phyloP scores from a whole-genome alignment of 176 grass and related monocot species.

The Phragmites australis region DNA sequence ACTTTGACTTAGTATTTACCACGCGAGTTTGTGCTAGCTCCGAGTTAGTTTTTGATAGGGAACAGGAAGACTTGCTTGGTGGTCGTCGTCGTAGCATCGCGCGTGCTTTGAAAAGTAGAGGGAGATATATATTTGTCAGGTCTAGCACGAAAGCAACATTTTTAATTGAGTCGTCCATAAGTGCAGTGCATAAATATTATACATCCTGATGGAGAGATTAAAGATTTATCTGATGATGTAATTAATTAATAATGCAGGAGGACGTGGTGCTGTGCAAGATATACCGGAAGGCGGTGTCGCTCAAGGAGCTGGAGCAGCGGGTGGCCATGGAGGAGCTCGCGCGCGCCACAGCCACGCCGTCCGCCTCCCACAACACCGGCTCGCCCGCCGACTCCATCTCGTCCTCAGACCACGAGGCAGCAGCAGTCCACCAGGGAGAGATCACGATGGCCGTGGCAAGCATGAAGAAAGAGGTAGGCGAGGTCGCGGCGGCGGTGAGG shows the following conservation, averaged over 20 bases:
- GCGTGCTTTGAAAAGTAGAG: conserved; percentile 24
- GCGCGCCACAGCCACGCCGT: conserved; percentile 2
- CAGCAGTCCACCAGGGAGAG: conserved; percentile 13
- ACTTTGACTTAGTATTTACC: too few relatives aligned
- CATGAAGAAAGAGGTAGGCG: conserved; percentile 48
- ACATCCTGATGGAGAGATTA: too few relatives aligned
- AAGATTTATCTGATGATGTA: too few relatives aligned
- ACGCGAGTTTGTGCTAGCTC: too few relatives aligned
- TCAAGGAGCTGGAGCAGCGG: conserved; percentile 93
- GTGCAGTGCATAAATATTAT: too few relatives aligned
- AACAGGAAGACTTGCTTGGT: too few relatives aligned
- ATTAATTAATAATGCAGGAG: conserved; percentile 38
- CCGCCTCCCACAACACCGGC: conserved; percentile 31
- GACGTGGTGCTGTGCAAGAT: conserved; percentile 90
- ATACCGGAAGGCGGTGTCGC: conserved; percentile 75
- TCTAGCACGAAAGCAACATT: conserved; percentile 3
- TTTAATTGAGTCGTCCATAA: background rate
- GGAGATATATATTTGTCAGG: background rate
- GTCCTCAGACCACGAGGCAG: conserved; percentile 40
- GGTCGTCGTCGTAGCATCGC: background rate
- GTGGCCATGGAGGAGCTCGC: conserved; percentile 81
- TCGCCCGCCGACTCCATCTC: conserved; percentile 58
- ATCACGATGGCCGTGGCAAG: background rate
- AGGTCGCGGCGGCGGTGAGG: background rate
- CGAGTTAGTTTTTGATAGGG: too few relatives aligned